Evolutionary conservation across 441 rosid genomes (phyloP).

Genomic region (Codiaeum variegatum): DNA sequence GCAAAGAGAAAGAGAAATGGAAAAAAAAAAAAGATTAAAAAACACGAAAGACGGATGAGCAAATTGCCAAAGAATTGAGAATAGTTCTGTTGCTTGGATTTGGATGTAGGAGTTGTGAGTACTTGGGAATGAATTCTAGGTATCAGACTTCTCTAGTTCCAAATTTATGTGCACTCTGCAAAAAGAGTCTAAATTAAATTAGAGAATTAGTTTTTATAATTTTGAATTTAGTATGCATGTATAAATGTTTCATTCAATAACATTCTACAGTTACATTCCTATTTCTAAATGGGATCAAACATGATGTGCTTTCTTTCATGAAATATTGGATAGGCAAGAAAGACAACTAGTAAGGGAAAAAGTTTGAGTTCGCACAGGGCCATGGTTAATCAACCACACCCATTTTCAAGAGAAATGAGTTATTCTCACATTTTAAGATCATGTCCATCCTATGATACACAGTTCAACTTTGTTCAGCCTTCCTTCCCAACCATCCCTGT

Average conservation of each 20-base stretch:
- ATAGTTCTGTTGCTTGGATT: neutral
- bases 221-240: neutral
- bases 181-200: neutral
- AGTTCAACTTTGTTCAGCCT: neutral
- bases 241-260: neutral
- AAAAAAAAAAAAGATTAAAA: neutral
- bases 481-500: neutral
- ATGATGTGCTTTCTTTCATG: neutral
- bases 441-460: neutral
- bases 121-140: neutral
- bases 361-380: no score
- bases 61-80: neutral
- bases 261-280: neutral
- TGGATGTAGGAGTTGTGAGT: neutral
- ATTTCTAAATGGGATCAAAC: neutral
- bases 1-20: neutral
- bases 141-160: neutral
- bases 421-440: neutral
- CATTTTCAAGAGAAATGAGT: neutral
- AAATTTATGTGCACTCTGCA: neutral
- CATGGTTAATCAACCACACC: neutral
- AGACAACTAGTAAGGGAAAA: neutral
- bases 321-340: neutral
- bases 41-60: neutral
- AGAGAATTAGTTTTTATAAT: neutral